These are phyloP conservation scores for Mycena epipterygia DNA, from an alignment of 768 basidiomycete species.

Conservation along the genomic window DNA sequence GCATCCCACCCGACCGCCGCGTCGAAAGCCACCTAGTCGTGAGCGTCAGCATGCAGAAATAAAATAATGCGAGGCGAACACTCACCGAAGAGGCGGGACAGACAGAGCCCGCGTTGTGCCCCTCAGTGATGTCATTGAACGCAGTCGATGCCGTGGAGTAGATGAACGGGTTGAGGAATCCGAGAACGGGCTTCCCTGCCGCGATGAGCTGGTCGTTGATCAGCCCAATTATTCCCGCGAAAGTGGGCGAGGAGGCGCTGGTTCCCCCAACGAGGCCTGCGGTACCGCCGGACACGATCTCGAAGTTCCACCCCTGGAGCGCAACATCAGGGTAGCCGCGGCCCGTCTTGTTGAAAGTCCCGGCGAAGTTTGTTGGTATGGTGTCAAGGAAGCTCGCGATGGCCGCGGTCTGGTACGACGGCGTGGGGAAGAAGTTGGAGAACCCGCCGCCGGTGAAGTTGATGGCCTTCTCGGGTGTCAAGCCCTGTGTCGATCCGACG, in stretches of 20 bases:
- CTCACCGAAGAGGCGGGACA: slow-evolving; percentile 11
- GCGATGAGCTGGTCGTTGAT: slow-evolving; percentile 56
- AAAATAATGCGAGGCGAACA: neutral
- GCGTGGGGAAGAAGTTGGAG: slow-evolving; percentile 52
- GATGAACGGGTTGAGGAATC: slow-evolving; percentile 41
- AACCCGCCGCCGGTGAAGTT: slow-evolving; percentile 52
- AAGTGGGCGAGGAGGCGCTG: slow-evolving; percentile 57
- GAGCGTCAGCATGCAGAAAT: neutral
- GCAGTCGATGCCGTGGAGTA: slow-evolving; percentile 8
- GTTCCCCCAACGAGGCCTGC: slow-evolving; percentile 51
- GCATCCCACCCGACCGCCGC: slow-evolving; percentile 17
- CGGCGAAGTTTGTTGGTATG: slow-evolving; percentile 15
- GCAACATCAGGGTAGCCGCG: slow-evolving; percentile 39
- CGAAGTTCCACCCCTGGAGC: slow-evolving; percentile 24
- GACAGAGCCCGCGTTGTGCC: slow-evolving; percentile 20
- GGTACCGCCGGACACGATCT: neutral
- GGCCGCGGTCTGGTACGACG: slow-evolving; percentile 47
- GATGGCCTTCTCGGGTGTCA: slow-evolving; percentile 2
- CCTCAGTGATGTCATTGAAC: slow-evolving; percentile 6
- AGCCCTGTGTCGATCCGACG: slow-evolving; percentile 16
- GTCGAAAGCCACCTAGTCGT: slow-evolving; percentile 4
- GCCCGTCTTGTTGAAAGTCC: slow-evolving; percentile 23
- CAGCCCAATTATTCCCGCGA: slow-evolving; percentile 59
- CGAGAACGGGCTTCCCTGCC: slow-evolving; percentile 46
- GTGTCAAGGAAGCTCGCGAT: slow-evolving; percentile 44